These are phyloP conservation scores for Omphalotus guepiniiformis DNA, from an alignment of 768 basidiomycete genomes.

Conservation along the genomic window DNA sequence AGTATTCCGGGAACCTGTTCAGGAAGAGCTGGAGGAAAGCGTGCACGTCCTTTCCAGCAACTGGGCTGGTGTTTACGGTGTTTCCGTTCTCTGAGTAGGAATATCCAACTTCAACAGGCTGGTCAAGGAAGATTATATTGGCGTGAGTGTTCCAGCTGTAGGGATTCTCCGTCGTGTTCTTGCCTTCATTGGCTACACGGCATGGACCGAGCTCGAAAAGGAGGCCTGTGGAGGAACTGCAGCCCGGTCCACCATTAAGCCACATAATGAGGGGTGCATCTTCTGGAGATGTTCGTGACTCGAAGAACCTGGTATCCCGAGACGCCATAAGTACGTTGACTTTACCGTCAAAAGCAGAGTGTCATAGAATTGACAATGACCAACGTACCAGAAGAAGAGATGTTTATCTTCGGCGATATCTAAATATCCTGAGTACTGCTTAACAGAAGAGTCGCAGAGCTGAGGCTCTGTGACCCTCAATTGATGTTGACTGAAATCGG, in stretches of 20 bases:
- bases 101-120: conserved; percentile 88
- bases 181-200: conserved; percentile 60
- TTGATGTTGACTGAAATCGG: conserved; percentile 44
- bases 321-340: no score
- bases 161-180: conserved; percentile 67
- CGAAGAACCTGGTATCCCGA: conserved; percentile 68
- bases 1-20: conserved; percentile 70
- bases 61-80: conserved; percentile 73
- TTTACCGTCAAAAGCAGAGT: no score
- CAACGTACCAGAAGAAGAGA: conserved; percentile 75
- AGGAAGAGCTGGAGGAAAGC: conserved; percentile 82
- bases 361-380: background rate
- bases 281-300: conserved; percentile 68
- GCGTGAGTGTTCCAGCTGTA: conserved; percentile 83
- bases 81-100: conserved; percentile 78
- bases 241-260: conserved; percentile 81
- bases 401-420: conserved; percentile 78
- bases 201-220: conserved; percentile 95
- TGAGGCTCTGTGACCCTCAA: conserved; percentile 63
- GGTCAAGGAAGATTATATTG: conserved; percentile 73
- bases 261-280: conserved; percentile 84
- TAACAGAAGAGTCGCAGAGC: conserved; percentile 75
- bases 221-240: conserved; percentile 76
- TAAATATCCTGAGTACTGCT: conserved; percentile 81
- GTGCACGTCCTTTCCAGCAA: conserved; percentile 87